Percentiles rank a stretch among this genome's conserved stretches.
phyloP scores from a whole-genome alignment of 208 protist species.

The Leishmania major region DNA sequence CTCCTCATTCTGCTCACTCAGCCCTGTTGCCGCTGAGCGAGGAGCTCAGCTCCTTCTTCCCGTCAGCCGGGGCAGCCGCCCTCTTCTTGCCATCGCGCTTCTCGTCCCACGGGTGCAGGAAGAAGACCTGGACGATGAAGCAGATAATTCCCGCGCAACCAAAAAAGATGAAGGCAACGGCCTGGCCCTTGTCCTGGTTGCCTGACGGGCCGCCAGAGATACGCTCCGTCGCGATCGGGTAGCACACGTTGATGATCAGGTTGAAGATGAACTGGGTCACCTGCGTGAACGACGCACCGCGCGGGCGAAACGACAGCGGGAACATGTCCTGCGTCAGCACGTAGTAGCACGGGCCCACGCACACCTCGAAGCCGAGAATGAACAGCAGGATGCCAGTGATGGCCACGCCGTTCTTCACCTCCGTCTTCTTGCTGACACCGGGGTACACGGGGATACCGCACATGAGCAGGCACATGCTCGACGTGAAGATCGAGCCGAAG shows the following conservation, averaged over 20 bases:
- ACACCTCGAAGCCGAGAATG: conserved; percentile 77
- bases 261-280: conserved; percentile 86
- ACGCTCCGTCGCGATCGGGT: conserved; percentile 74
- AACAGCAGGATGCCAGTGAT: conserved; percentile 83
- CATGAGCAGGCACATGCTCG: conserved; percentile 71
- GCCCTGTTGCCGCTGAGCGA: neutral
- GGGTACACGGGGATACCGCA: conserved; percentile 85
- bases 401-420: conserved; percentile 66
- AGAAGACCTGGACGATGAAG: conserved; percentile 77
- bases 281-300: conserved; percentile 66
- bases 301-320: conserved; percentile 75
- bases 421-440: conserved; percentile 39
- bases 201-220: conserved; percentile 81
- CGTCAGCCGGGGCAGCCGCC: neutral
- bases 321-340: conserved; percentile 87
- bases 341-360: conserved; percentile 81
- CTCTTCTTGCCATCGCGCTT: conserved; percentile 19
- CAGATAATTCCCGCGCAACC: conserved; percentile 64
- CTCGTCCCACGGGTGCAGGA: conserved; percentile 73
- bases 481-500: conserved; percentile 55
- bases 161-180: conserved; percentile 91
- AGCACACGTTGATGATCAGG: conserved; percentile 88
- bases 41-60: conserved; percentile 7
- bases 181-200: conserved; percentile 87
- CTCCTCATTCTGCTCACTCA: neutral